phyloP scores from a whole-genome alignment of 805 yeast genomes.

The Candida anglica region DNA sequence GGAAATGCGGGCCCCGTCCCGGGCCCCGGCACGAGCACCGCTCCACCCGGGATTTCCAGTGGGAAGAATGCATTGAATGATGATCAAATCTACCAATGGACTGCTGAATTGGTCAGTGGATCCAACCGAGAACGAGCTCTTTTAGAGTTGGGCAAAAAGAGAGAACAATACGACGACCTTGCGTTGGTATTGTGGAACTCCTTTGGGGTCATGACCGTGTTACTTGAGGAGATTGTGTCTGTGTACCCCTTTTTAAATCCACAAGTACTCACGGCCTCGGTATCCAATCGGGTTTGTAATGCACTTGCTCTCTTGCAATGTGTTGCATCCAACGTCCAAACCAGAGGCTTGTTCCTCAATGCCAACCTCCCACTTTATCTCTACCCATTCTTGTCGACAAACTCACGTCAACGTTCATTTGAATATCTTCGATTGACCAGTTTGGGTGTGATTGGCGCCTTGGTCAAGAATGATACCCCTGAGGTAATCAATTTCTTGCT shows the following conservation, averaged over 20 bases:
- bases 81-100: constrained; percentile 86
- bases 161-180: constrained; percentile 92
- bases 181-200: constrained; percentile 94
- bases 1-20: too few relatives aligned
- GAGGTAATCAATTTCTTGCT: constrained; percentile 88
- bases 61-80: constrained; percentile 46
- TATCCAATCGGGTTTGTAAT: constrained; percentile 90
- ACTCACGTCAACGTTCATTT: constrained; percentile 86
- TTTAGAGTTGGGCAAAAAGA: constrained; percentile 84
- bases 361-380: constrained; percentile 91
- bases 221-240: constrained; percentile 82
- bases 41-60: too few relatives aligned
- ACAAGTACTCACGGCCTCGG: constrained; percentile 77
- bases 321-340: constrained; percentile 92
- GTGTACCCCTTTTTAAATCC: constrained; percentile 90
- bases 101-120: constrained; percentile 83
- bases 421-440: constrained; percentile 91
- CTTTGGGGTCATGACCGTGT: constrained; percentile 91
- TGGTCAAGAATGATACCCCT: constrained; percentile 92
- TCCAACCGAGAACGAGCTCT: constrained; percentile 91
- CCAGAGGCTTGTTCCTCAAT: constrained; percentile 75
- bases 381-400: constrained; percentile 91
- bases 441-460: constrained; percentile 94
- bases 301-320: constrained; percentile 93
- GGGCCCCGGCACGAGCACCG: too few relatives aligned